Conservation (phyloP, 805 yeast genomes). For the Vanderwaltozyma tropicalis region DNA sequence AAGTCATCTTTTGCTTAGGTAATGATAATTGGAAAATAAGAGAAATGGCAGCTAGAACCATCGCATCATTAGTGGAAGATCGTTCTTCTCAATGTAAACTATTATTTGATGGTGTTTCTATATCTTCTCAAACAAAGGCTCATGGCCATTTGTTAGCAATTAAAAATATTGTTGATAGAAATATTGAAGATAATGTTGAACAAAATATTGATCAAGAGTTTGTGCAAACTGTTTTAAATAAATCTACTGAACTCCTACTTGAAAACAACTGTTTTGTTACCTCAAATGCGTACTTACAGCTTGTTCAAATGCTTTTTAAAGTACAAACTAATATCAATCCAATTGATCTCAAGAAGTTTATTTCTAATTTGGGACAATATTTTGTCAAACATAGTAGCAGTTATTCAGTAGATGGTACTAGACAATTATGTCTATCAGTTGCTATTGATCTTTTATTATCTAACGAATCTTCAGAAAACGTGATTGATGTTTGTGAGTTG, state of each 20-base stretch:
- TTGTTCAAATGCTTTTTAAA: background rate
- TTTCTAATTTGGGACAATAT: slow-evolving; percentile 27
- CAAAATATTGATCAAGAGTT: background rate
- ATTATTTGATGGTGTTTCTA: slow-evolving; percentile 19
- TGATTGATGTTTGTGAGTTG: slow-evolving; percentile 24
- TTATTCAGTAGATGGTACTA: slow-evolving; percentile 36
- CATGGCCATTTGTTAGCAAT: slow-evolving; percentile 56
- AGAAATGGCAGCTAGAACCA: slow-evolving; percentile 71
- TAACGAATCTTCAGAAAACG: slow-evolving; percentile 9
- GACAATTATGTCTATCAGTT: slow-evolving; percentile 36
- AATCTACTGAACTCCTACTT: slow-evolving; percentile 8
- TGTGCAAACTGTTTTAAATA: background rate
- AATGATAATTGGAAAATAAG: slow-evolving; percentile 71
- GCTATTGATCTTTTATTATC: slow-evolving; percentile 26
- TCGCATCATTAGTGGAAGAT: slow-evolving; percentile 40
- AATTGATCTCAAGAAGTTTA: background rate
- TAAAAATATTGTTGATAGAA: slow-evolving; percentile 24
- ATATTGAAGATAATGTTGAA: background rate
- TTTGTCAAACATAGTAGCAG: slow-evolving; percentile 26
- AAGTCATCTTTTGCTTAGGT: slow-evolving; percentile 39
- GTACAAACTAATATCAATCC: background rate
- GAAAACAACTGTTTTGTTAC: slow-evolving; percentile 27
- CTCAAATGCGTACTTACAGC: slow-evolving; percentile 27
- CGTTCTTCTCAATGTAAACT: slow-evolving; percentile 21
- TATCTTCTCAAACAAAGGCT: slow-evolving; percentile 32